A percentile compares a stretch with the other conserved stretches of the same genome.
Conservation (phyloP, 495 filamentous ascomycete species). For the Alectoria sarmentosa region DNA sequence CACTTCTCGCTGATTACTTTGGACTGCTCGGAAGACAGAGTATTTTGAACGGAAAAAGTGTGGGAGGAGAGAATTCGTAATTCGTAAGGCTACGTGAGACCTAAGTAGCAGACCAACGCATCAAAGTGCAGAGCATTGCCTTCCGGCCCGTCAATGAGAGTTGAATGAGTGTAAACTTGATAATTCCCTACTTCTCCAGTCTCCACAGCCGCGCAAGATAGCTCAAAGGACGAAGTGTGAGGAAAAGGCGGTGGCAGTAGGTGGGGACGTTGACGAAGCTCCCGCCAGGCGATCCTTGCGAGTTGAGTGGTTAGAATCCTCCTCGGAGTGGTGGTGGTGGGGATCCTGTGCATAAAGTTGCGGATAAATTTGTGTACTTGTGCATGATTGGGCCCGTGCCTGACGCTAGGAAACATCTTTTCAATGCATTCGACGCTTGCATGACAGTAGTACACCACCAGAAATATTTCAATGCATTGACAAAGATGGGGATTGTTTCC, state of each 20-base stretch:
- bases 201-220: neutral
- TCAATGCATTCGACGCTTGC: neutral
- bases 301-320: neutral
- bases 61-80: neutral
- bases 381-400: slow-evolving; percentile 4
- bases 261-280: slow-evolving; percentile 1
- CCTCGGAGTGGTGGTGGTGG: neutral
- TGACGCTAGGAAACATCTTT: slow-evolving; percentile 3
- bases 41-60: neutral
- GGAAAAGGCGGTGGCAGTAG: slow-evolving; percentile 6
- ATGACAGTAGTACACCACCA: neutral
- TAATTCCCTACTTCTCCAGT: neutral
- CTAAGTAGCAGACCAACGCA: neutral
- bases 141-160: neutral
- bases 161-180: neutral
- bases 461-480: neutral
- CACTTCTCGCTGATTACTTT: slow-evolving; percentile 5
- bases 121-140: neutral
- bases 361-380: neutral
- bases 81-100: slow-evolving; percentile 1
- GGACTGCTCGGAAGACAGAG: neutral
- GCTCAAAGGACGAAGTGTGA: neutral
- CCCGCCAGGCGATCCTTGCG: slow-evolving; percentile 5
- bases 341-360: slow-evolving; percentile 7
- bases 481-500: neutral